Base-by-base conservation (phyloP, 2,329 filamentous ascomycete genomes). In the Chrysosphaeria jannelii region DNA sequence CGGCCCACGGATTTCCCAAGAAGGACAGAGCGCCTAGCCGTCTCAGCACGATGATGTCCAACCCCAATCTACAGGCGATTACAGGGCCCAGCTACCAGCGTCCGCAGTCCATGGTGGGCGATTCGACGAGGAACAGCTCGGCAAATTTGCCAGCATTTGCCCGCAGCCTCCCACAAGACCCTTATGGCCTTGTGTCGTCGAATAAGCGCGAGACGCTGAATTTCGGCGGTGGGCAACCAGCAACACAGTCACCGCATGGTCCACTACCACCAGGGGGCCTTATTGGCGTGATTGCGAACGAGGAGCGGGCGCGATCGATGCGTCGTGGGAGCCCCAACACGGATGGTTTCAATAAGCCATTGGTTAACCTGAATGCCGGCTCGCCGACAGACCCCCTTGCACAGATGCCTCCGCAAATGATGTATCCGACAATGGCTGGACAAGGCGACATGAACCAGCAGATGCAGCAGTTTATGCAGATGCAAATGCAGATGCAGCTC, bases 401-500 rank as follows among this genome's bases (percentile, higher is more conserved):
- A 8, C 51, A 51, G 11, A 51, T 57, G 7, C 52, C 53, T 9
- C 37, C 46, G 8, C 49, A 53, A 29, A 51, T 53, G 47, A 47
- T 50, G 48, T 51, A 50, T 28, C 46, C 44, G 12, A 30, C 32
- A 11, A 43, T 46, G 40, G 38, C 66, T 21, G 57, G 56, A 10
- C 48, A 63, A 3, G 58, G 57, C 12, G 68, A 76, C 30, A 69
- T 85, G 54, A 68, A 60, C 5, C 68, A 76, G 36, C 70, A 79
- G 37, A 79, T 81, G 72, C 57, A 61, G 26, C 67, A 75, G 35
- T 78, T 81, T 45, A 78, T 81, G 70, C 69, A 78, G 39, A 76
- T 85, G 67, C 76, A 89, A 40, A 79, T 88, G 69, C 72, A 89
- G 40, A 79, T 88, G 68, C 72, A 88, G 39, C 78, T 78, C 45